Evolutionary conservation across 2,329 filamentous ascomycete genomes (phyloP), one percentile per base, ranked within the genome.

Genomic region (Penicillium sp.): DNA sequence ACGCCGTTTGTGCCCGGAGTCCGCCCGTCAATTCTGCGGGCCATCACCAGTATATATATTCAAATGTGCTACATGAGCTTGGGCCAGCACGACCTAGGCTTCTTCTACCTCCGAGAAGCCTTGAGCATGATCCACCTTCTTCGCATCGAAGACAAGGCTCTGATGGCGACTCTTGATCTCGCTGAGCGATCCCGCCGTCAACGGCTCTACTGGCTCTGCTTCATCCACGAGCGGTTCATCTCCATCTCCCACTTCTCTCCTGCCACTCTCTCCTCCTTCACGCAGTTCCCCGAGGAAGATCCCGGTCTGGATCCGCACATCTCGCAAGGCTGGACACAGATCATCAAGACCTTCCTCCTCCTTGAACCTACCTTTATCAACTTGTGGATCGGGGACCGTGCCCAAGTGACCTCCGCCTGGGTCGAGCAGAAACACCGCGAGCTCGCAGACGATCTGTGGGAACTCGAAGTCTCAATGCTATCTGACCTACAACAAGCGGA

Each of bases 141-240:
- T 8, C 76, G 80, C 11, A 75, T 83, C 19, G 78, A 81, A 60
- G 77, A 79, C 46, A 70, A 75, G n/a, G 71, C 77, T 5, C 64
- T 69, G 7, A 72, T 77, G 61, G 64, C 64, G 5, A 66, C 64
- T 0, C 63, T 83, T 1, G 64, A 71, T 5, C 67, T 69, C 3
- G 66, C 76, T 2, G 79, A 83, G 56, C 71, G 77, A 26, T 76
- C 79, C 26, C 73, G 76, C 53, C 70, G 81, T 53, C 82, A 85
- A 64, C 76, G 84, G 3, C 70, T 85, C 1, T 86, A 86, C 69
- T 86, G 84, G 84, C 80, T 85, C 64, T 80, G 79, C 13, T 86
- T 83, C 66, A 83, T 86, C 35, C 84, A 86, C 62, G 85, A 86
- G 68, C 80, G 85, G 17, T 86, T 86, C 67, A 68, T 84, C n/a